Base-by-base conservation (phyloP, 108 stramenopile species). In the Nannochloropsis salina region DNA sequence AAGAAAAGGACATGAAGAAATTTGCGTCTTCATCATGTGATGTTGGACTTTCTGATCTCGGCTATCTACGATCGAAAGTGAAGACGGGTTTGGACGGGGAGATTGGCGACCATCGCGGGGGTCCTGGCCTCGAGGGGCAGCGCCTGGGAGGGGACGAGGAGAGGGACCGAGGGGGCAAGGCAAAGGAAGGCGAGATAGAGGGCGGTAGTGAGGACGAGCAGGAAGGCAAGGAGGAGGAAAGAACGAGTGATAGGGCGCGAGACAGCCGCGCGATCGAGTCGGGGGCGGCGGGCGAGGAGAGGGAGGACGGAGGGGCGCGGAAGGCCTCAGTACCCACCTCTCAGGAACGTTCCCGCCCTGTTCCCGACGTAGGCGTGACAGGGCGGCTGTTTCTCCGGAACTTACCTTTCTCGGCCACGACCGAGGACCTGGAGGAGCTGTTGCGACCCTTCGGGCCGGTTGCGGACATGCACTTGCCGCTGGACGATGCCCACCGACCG, bases 381-480 rank as follows among this genome's bases (percentile, higher is more conserved):
- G 91, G 86, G 8, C 44, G 98, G 42, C 89, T 99, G 45, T 99
- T 97, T 90, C 92, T 99, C 21, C 87, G 96, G 42, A 99, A 99
- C 87, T 89, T 99, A 18, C 95, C 98, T 42, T 99, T 94, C 88
- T 91, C 87, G 31, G 90, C 94, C 44, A 95, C 95, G 8, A 96
- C 97, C 85, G 97, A 97, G 44, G 96, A 98, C 42, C 84, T 99
- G n/a, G 83, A 88, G 81, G 93, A 95, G 83, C 87, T 88, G 84
- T 98, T 97, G 84, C 90, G 91, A 21, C 43, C 89, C 15, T 94
- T 90, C 86, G 96, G 97, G 79, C 85, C 61, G 43, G 85, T 98
- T 21, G 82, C 90, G 0, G 94, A 96, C 41, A 95, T 94, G 74
- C 97, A 97, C 85, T 92, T 98, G n/a, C 97, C 98, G 43, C 93